A percentile compares a stretch with the other conserved stretches of the same genome.
phyloP scores from a whole-genome alignment of 176 grass and related monocot genomes.

The Triticum timopheevii region DNA sequence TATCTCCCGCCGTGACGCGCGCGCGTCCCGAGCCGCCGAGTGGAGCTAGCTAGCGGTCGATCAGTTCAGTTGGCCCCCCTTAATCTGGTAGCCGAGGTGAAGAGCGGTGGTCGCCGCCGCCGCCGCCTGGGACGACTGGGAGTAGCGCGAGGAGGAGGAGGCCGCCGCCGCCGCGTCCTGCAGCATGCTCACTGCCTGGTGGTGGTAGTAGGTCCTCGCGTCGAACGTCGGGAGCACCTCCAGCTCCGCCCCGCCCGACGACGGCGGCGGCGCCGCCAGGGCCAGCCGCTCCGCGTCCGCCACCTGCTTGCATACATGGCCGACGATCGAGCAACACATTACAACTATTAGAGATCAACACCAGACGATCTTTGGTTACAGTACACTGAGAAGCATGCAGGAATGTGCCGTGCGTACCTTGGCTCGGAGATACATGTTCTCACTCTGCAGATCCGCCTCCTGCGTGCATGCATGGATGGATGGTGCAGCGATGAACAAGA shows the following conservation, averaged over 20 bases:
- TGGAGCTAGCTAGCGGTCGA: neutral
- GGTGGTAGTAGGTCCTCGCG: constrained; percentile 9
- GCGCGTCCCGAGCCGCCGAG: neutral
- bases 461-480: neutral
- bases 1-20: too few species aligned
- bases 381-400: neutral
- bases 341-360: neutral
- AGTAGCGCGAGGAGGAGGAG: neutral
- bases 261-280: neutral
- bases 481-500: neutral
- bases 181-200: constrained; percentile 9
- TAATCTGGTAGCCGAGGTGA: constrained; percentile 15
- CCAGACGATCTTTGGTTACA: neutral
- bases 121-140: neutral
- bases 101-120: neutral
- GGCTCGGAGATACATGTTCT: constrained; percentile 19
- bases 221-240: constrained; percentile 16
- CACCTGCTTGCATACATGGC: neutral
- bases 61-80: neutral
- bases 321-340: too few species aligned
- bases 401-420: neutral
- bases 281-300: neutral
- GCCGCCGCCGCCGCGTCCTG: constrained; percentile 15
- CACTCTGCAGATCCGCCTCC: constrained; percentile 9
- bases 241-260: neutral